Base-by-base conservation (phyloP, 2,329 filamentous ascomycete species). In the Aureobasidium sp. region DNA sequence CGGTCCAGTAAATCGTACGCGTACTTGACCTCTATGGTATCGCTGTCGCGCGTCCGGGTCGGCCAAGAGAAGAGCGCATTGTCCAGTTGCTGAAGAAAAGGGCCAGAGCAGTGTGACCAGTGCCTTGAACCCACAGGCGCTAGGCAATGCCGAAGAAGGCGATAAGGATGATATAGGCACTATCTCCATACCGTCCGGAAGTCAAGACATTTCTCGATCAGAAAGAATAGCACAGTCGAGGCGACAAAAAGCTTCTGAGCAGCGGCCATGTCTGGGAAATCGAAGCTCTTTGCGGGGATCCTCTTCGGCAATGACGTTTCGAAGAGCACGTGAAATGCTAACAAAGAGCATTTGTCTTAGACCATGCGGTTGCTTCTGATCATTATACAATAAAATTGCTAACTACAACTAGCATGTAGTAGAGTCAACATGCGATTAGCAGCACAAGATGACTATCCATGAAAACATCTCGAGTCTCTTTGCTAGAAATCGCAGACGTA, bases 31-130 rank as follows among this genome's bases (percentile, higher is more conserved):
- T 67, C 84, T 87, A 44, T 82, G 80, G 65, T 85, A 84, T 62
- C 93, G 89, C 56, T 93, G 80, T 52, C 90, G 87, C 70, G 92
- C 89, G 72, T 97, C 91, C 49, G 87, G 86, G 69, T 97, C 92
- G 49, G 89, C 89, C 37, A 97, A 82, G 22, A 95, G 82, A 56
- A 97, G 86, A 29, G 90, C 87, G 67, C 91, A 82, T 42, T 86
- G 86, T 59, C 83, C 84, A 34, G 83, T 88, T 29, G 90, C 85
- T 25, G 88, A 88, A 66, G 89, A 96, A 74, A 90, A 97, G 0
- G 93, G 93, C 92, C 93, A 97, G 63, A 90, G 86, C 39, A 97
- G 84, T 9, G 91, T 93, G 25, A 97, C 84, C 17, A 89, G 80
- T 42, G 89, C 91, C 63, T 84, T 82, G 36, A 96, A 71, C 68